These are phyloP conservation scores for Heimioporus retisporus DNA, from an alignment of 1,284 basidiomycete genomes.

Conservation along the genomic window DNA sequence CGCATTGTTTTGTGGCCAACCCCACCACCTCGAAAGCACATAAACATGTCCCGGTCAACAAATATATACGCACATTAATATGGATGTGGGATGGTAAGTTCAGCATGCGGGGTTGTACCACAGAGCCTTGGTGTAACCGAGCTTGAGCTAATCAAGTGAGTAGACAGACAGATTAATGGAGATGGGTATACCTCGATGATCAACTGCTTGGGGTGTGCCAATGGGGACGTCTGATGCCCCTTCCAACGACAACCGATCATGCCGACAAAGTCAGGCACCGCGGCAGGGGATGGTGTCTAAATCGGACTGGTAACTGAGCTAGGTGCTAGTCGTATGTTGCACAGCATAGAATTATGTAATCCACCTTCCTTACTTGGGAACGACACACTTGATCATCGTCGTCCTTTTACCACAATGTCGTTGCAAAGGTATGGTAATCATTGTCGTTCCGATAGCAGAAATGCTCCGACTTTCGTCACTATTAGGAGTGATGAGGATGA, in stretches of 20 bases:
- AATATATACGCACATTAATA: slow-evolving; percentile 33
- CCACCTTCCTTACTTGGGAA: too few relatives aligned
- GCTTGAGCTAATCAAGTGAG: slow-evolving; percentile 7
- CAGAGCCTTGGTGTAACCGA: slow-evolving; percentile 41
- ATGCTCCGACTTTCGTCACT: too few relatives aligned
- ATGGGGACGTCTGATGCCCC: slow-evolving; percentile 44
- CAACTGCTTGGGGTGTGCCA: slow-evolving; percentile 61
- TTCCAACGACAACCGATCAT: slow-evolving; percentile 52
- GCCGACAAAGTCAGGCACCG: background rate
- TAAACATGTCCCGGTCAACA: slow-evolving; percentile 48
- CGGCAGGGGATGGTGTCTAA: background rate
- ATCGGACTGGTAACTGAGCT: background rate
- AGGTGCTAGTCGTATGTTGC: too few relatives aligned
- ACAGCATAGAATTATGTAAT: too few relatives aligned
- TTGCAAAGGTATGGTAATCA: too few relatives aligned
- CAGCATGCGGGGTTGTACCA: slow-evolving; percentile 73
- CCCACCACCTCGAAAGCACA: slow-evolving; percentile 40
- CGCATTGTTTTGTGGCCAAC: slow-evolving; percentile 37
- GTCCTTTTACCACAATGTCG: too few relatives aligned
- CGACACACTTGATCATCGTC: too few relatives aligned
- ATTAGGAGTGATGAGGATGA: background rate
- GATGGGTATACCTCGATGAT: slow-evolving; percentile 60
- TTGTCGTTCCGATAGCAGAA: too few relatives aligned
- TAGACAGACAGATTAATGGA: slow-evolving; percentile 12
- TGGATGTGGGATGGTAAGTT: background rate